phyloP scores from a whole-genome alignment of 805 yeast genomes.

The Starmerella floricola region DNA sequence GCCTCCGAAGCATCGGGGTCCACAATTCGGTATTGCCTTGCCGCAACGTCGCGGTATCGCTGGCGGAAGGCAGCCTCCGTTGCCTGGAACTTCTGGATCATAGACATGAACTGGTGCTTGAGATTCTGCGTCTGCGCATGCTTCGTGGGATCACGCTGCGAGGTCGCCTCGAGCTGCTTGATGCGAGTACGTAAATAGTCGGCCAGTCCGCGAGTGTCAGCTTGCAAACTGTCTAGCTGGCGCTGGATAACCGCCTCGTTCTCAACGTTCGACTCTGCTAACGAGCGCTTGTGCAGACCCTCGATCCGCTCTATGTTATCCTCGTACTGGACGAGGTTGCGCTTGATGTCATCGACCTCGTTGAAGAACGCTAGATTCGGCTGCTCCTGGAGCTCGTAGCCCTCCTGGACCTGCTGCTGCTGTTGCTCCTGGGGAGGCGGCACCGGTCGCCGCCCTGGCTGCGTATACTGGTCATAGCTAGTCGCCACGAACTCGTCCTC shows the following conservation, averaged over 20 bases:
- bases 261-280: constrained; percentile 62
- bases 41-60: constrained; percentile 75
- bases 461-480: constrained; percentile 16
- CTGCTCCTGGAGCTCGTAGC: constrained; percentile 21
- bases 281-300: constrained; percentile 53
- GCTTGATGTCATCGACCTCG: constrained; percentile 55
- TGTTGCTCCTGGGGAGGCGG: not conserved
- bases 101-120: constrained; percentile 70
- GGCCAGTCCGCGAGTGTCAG: constrained; percentile 72
- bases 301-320: constrained; percentile 58
- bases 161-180: constrained; percentile 54
- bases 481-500: constrained; percentile 17
- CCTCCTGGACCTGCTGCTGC: constrained; percentile 12
- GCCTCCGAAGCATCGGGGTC: constrained; percentile 44
- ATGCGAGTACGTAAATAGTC: constrained; percentile 61
- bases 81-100: constrained; percentile 75
- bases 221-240: constrained; percentile 62
- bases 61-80: constrained; percentile 79
- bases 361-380: constrained; percentile 54
- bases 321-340: constrained; percentile 57
- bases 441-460: constrained; percentile 1
- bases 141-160: constrained; percentile 53
- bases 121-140: constrained; percentile 82
- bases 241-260: constrained; percentile 56
- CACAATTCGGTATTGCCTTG: constrained; percentile 78